Evolutionary conservation across 345 rosid species (phyloP), one percentile per base, ranked within the genome.

Genomic region (Nasturtium officinale): DNA sequence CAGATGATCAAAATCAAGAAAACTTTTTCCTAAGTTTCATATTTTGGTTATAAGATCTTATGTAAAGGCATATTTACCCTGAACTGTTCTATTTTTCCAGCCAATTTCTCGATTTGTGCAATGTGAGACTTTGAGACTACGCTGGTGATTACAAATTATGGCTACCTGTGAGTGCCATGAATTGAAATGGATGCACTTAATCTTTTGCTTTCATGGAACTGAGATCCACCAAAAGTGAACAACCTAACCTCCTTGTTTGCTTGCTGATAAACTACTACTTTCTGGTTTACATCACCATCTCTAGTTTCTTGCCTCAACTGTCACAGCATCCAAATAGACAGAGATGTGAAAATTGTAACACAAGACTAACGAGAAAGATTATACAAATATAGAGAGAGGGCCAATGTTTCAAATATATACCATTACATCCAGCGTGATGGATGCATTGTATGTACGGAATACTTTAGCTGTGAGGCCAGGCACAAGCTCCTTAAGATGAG

Each of bases 391-490:
- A 29, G 32, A n/a, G n/a, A n/a, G 7, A 5, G 30, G 33, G 0
- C 6, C 38, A 12, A 67, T 54, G 51, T 69, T 67, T 58, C 18
- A 20, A 70, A 63, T 79, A 77, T 79, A 81, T 80, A 90, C 98
- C 89, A 84, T 85, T n/a, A 70, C 85, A 82, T 91, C 96, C 79
- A 94, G 75, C 17, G 92, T 94, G 78, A 89, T 83, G 45, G 98
- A 94, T 28, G 98, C 97, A 80, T 94, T 94, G 75, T 83, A 94
- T 63, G 98, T 94, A 84, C 97, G 97, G 75, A 94, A 94, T 32
- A 94, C 98, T 85, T 94, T 94, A 38, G 98, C 96, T 46, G 98
- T 91, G 54, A 94, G 95, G 43, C 90, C 97, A 74, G 95, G 95
- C 95, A 91, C 84, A 59, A 94, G 89, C 74, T 86, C 96, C 81